Base-by-base conservation (phyloP, 2,329 filamentous ascomycete genomes). In the Exophiala xenobiotica region DNA sequence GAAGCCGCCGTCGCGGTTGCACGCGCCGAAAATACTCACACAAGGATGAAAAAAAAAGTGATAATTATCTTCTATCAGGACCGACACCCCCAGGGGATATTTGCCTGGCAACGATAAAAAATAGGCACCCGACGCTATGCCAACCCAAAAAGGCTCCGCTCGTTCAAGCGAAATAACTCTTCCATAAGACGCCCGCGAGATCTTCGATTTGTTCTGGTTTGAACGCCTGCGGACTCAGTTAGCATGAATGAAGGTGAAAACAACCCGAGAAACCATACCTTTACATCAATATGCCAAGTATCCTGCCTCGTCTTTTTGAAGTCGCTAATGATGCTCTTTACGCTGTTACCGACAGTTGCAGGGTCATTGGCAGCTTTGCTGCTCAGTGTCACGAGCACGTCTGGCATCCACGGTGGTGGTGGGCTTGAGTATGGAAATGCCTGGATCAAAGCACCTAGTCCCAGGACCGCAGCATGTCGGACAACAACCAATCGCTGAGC, bases 291-390 rank as follows among this genome's bases (percentile, higher is more conserved):
- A 64, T 86, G 86, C 93, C 93, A 99, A 61, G 92, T 99, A 76
- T 99, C 93, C 70, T 99, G 93, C 68, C 93, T 85, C 39, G 93
- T 99, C 81, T 99, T 99, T 77, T 99, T 99, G 78, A 99, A 99
- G 65, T 99, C 95, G 55, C 90, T 90, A 59, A 99, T 75, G 27
- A 96, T 91, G 14, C 80, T 81, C 79, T 99, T 99, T 8, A 95
- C 95, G 53, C 92, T 93, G 72, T 95, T 96, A 2, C 93, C 93
- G 48, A 99, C 91, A 52, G 95, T 86, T 0, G 93, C 93, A 0
- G 90, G 84, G 64, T 99, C 93, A 40, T 83, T 88, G 1, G 92
- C 90, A 7, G 95, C 91, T 60, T 86, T 85, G 27, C 86, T 83
- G 4, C 92, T 95, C 58, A 99, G 72, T 8, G 86, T 87, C 8